Evolutionary conservation across 2,329 filamentous ascomycete genomes (phyloP), one percentile per base, ranked within the genome.

Genomic region (Fusarium acutatum): DNA sequence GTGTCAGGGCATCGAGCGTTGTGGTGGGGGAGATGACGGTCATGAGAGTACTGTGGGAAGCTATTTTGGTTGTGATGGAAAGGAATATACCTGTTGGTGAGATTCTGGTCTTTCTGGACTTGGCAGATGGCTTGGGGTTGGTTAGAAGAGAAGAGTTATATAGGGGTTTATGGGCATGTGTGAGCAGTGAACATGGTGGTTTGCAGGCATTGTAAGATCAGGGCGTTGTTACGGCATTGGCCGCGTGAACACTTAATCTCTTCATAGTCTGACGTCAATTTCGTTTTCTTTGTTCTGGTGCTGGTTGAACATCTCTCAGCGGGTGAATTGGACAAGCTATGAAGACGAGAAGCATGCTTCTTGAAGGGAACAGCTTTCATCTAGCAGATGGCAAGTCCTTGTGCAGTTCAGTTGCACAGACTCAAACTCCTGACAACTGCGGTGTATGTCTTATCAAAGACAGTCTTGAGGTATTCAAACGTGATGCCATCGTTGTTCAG

Each of bases 1-100:
- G 34, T 13, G 50, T 22, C 5, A 47, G 35, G 32, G 32, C 62
- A 24, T 41, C 41, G 15, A 26, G 8, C 3, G 41, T 41, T 34
- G 46, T 35, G 18, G 37, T 26, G 20, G 49, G 34, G 26, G 57
- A 32, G 26, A 40, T 20, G 44, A 64, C 20, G 2, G 63, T 70
- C 44, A n/a, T 60, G 43, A 70, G 46, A 46, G 54, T 56, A 41
- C 20, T 68, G 11, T 32, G 24, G 38, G 58, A 46, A 44, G 69
- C 41, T 69, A 72, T 72, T 26, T 46, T 65, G 34, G 38, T 35
- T 17, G 17, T 3, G 17, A 52, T 35, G 22, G 34, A n/a, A 5
- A 60, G 3, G 12, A 52, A 15, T 34, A 38, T 60, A 13, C 56
- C 18, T 58, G 32, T 20, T 20, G 24, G 37, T 22, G 32, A 24